Base-by-base conservation (phyloP, 1,284 basidiomycete genomes). In the Stygiomarasmius scandens region DNA sequence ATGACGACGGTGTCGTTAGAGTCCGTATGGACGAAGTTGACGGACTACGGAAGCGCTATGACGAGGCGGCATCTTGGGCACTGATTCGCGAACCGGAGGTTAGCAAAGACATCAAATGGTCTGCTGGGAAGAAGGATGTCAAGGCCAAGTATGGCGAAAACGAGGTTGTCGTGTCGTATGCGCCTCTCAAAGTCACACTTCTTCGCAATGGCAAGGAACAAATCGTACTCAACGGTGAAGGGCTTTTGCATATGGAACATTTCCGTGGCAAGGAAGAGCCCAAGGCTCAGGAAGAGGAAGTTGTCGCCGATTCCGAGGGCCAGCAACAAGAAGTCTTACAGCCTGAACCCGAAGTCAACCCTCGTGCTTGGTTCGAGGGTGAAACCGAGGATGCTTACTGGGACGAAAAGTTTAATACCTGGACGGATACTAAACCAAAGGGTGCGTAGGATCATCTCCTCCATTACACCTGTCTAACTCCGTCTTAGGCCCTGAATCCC, bases 201-300 rank as follows among this genome's bases (percentile, higher is more conserved):
- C 76, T 85, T 48, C 83, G 89, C 41, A 81, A 86, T 58, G 93
- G 92, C 5, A 86, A 84, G 65, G 88, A 91, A 57, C 91, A 97
- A 68, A 81, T 98, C 55, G 86, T 96, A 2, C 76, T 99, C 54
- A 99, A 99, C 67, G 94, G 93, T 10, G 83, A 89, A 44, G 90
- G 92, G 0, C 81, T 99, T 25, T 79, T 99, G 64, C 95, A 99
- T 69, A 95, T 99, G 93, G 97, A 99, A 70, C 97, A 99, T 73
- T 98, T 95, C 80, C 84, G 95, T 55, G 80, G 78, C 32, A 93
- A 94, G 74, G 69, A 74, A 25, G 71, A 71, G 25, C 71, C 73
- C n/a, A 69, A 77, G 54, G 73, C 71, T 0, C 71, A 75, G 54
- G 79, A 77, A 52, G 71, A 71, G 32, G 76, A 77, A 56, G 80